Evolutionary conservation across 1,139 yeast genomes (phyloP), one percentile per base, ranked within the genome.

Genomic region (Geotrichum australiense): DNA sequence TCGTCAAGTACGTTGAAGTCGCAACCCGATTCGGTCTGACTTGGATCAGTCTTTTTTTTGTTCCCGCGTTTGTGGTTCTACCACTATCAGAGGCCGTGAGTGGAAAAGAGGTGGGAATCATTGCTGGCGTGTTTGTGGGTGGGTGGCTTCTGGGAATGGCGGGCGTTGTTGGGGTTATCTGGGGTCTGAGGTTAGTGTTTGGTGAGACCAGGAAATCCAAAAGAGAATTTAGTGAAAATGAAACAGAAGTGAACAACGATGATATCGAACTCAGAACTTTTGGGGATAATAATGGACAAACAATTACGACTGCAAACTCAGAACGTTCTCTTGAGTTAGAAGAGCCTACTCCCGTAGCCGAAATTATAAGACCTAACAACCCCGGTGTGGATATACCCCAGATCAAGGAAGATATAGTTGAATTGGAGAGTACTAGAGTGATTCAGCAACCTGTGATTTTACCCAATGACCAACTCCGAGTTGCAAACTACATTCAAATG

Each of bases 21-120:
- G 79, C 84, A 1, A 74, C 77, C 64, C 81, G 82, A 43, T 82
- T 82, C 56, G 67, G 80, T 2, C 65, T 83, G 45, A 69, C 80
- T 44, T 83, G 91, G 91, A 83, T 83, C 62, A 81, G 80, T 57
- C 71, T 81, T 7, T 81, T 78, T 57, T 83, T 83, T 65, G 77
- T 84, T 1, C 91, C 93, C 0, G 78, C 87, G 0, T 82, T 83
- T 54, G 76, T 82, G 21, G 72, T 79, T 1, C 68, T 83, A 37
- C 91, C 93, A 0, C 66, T 81, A 42, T 73, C 85, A 12, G 72
- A 73, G 28, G 71, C 73, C 47, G 79, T 83, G 35, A 67, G 80
- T 11, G 76, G 78, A 31, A 70, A 71, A 18, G 93, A 82, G 51
- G 84, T 86, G 15, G 66, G 79, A 52, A 77, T 78, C 43, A 83